Conservation (phyloP, 116 monocot species). For the Posidonia oceanica region DNA sequence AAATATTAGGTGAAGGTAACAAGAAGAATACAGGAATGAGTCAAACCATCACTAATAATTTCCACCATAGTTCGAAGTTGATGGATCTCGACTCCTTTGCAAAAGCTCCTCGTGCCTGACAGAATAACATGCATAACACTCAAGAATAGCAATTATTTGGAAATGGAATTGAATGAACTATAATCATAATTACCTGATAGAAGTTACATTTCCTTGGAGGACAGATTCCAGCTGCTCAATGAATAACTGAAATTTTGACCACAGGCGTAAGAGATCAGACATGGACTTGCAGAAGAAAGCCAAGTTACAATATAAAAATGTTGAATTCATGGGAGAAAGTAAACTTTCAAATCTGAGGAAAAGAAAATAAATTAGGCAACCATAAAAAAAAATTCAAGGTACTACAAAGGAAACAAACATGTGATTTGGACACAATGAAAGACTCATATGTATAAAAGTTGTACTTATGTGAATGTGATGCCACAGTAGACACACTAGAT, state of each 20-base stretch:
- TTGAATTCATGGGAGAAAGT: background rate
- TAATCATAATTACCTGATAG: conserved; percentile 41
- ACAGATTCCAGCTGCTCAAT: conserved; percentile 63
- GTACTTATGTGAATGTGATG: too few species aligned
- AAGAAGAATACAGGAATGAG: background rate
- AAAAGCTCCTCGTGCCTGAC: conserved; percentile 71
- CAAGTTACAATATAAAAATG: background rate
- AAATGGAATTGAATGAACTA: background rate
- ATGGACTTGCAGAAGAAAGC: background rate
- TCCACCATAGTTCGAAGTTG: conserved; percentile 69
- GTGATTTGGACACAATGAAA: too few species aligned
- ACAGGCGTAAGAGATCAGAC: background rate
- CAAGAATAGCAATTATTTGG: background rate
- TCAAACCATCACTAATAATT: background rate
- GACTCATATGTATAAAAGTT: too few species aligned
- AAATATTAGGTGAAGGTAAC: conserved; percentile 5
- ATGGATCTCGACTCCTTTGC: conserved; percentile 52
- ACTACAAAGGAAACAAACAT: too few species aligned
- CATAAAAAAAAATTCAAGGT: background rate
- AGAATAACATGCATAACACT: conserved; percentile 2
- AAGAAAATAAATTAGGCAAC: background rate
- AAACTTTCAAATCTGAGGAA: background rate
- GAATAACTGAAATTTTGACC: conserved; percentile 49
- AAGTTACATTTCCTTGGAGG: conserved; percentile 29
- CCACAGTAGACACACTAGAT: too few species aligned